Evolutionary conservation across 2,329 filamentous ascomycete species (phyloP), one percentile per base, ranked within the genome.

Genomic region (Byssothecium circinans): DNA sequence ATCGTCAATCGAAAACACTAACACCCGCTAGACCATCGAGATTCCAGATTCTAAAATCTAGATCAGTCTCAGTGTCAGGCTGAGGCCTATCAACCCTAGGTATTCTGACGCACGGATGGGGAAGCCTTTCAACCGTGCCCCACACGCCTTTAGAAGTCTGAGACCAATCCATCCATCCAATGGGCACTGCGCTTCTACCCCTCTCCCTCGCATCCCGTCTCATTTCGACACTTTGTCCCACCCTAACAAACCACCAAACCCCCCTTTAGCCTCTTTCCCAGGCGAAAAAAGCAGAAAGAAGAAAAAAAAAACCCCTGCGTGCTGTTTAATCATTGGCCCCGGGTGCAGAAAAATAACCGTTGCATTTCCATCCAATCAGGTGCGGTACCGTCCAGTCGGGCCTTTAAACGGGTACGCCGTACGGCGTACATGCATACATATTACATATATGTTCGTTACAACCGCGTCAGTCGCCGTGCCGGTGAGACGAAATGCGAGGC

Each of bases 31-130:
- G 38, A 14, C 38, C 23, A 17, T 10, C 20, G 22, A n/a, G n/a
- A n/a, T 32, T 23, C 8, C 37, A 18, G 37, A 18, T 17, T 11
- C 10, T 8, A 6, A n/a, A 5, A 23, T n/a, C 12, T n/a, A 41
- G 25, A 27, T n/a, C n/a, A n/a, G n/a, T n/a, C n/a, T n/a, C 6
- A 27, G 25, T 27, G 25, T 29, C 25, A 41, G 27, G 18, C 38
- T 10, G 14, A 20, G n/a, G n/a, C n/a, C n/a, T n/a, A n/a, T n/a
- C n/a, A n/a, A 32, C 10, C 18, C 27, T 15, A 41, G 22, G 23
- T 15, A 27, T 15, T 22, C 23, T 27, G 12, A 25, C 40, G 40
- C 40, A 42, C 40, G 40, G 40, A 42, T 42, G 40, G 40, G 40
- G 40, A 42, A 42, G n/a, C n/a, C n/a, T n/a, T n/a, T n/a, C 25